Evolutionary conservation across 2,329 filamentous ascomycete species (phyloP), one percentile per base, ranked within the genome.

Genomic region (Fusarium buharicum): DNA sequence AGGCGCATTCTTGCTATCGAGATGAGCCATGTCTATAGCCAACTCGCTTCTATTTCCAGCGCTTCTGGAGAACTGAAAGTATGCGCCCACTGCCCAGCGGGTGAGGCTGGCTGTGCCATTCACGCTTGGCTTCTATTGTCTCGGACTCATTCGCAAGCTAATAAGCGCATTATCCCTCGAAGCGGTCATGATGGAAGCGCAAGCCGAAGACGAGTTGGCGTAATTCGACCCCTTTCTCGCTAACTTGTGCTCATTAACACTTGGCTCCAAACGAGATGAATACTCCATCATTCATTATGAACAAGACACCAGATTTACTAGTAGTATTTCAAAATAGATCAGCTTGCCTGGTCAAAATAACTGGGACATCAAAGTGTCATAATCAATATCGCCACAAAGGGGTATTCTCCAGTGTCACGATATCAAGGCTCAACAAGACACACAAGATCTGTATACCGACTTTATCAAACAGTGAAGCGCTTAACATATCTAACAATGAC

Each of bases 131-230:
- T 61, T 57, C 20, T 27, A 51, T 38, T 67, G 63, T 66, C 63
- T 66, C 48, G 27, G 55, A 58, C 28, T 55, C 38, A 46, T 49
- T 40, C 17, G 11, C 24, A 63, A 55, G 33, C 49, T 48, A 58
- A 63, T 48, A 58, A 63, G 62, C 55, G 48, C 47, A 64, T 51
- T 59, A 54, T 66, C 55, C 50, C 55, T 61, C 43, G 17, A 46
- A 45, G 47, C 45, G 45, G 40, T 34, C 33, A 34, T 34, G 17
- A 52, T 47, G 36, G 33, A 55, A 50, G 41, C 49, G 59, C 54
- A 59, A 45, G 16, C 20, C 27, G 17, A 50, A 16, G 30, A 44
- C 18, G 18, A 36, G 43, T 22, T 58, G 62, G 58, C 53, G 62
- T 44, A 55, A 48, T 33, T 34, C 41, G 27, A 27, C 24, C 27